phyloP scores from a whole-genome alignment of 177 flowering plant species.

The Viscum album region DNA sequence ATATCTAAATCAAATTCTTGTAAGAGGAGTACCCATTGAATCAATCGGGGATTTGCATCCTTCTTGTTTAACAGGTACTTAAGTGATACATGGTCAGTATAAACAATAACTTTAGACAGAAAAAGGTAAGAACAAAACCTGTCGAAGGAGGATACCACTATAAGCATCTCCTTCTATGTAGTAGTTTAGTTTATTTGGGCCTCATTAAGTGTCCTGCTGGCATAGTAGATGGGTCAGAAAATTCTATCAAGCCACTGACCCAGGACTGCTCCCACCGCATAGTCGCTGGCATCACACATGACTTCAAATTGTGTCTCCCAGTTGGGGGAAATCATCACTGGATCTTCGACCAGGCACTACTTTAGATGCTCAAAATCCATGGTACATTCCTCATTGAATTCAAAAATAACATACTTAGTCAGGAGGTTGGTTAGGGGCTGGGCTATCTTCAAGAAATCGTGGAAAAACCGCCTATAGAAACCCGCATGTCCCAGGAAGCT shows the following conservation, averaged over 20 bases:
- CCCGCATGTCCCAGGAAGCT: slow-evolving; percentile 2
- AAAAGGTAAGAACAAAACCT: slow-evolving; percentile 8
- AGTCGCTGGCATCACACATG: slow-evolving; percentile 8
- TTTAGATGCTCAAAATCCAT: not conserved
- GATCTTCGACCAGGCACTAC: not conserved
- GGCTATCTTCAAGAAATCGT: not conserved
- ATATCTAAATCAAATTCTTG: slow-evolving; percentile 10
- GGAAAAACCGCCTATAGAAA: slow-evolving; percentile 1
- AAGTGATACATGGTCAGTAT: slow-evolving; percentile 10
- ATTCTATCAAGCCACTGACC: not conserved
- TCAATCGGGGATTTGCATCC: slow-evolving; percentile 11
- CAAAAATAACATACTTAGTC: not conserved
- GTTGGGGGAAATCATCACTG: not conserved
- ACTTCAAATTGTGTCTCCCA: not conserved
- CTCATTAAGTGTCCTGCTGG: not conserved
- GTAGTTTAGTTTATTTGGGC: slow-evolving; percentile 2
- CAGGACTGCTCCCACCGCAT: not conserved
- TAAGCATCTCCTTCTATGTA: slow-evolving; percentile 3
- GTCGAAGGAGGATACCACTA: not conserved
- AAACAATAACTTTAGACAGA: slow-evolving; percentile 1
- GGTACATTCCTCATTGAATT: not conserved
- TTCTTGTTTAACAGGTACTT: slow-evolving; percentile 5
- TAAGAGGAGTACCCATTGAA: slow-evolving; percentile 8
- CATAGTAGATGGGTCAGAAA: not conserved
- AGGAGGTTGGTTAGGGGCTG: not conserved